Base-by-base conservation (phyloP, 345 rosid genomes). In the Pelargonium nanum region DNA sequence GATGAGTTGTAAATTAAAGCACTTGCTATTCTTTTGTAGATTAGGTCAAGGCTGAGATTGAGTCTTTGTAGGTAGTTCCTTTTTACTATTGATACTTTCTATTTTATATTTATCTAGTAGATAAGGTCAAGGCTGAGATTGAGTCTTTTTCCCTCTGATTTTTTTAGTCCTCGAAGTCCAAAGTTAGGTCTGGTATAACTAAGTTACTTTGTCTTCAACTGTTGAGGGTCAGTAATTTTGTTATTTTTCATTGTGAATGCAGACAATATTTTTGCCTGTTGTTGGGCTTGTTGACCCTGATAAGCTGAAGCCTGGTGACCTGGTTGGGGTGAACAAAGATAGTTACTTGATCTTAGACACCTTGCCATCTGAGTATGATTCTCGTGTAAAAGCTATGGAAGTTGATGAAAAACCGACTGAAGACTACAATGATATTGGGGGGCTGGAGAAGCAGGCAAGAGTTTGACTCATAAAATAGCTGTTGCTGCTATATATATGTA, bases 281-380 rank as follows among this genome's bases (percentile, higher is more conserved):
- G 96, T 90, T 54, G 99, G 97, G 30, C 95, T 94, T 56, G 99
- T 94, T 59, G 99, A 94, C 77, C 95, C 97, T 44, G 99, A 94
- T 61, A 88, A 79, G 51, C 74, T 94, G 77, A 94, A 94, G 76
- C 99, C 99, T 23, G 97, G 97, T 55, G 99, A 94, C 73, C 72
- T 94, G 81, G 97, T 90, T 71, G 99, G 99, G 52, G 99, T 94
- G 19, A 94, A 90, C 68, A 94, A 94, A 73, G 99, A 90, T 60
- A 94, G 99, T 53, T 94, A 94, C 81, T 58, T 94, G 75, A 88
- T 94, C 73, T 68, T 94, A 75, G 99, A 94, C 64, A 90, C 99
- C 17, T 74, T 94, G 32, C 99, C 99, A 3, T 88, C 99, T 0
- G 99, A 94, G 67, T 94, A 90, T 66, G 99, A 94, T 65, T 94